Evolutionary conservation across 2,329 filamentous ascomycete species (phyloP).

Genomic region (Geosmithia flava): DNA sequence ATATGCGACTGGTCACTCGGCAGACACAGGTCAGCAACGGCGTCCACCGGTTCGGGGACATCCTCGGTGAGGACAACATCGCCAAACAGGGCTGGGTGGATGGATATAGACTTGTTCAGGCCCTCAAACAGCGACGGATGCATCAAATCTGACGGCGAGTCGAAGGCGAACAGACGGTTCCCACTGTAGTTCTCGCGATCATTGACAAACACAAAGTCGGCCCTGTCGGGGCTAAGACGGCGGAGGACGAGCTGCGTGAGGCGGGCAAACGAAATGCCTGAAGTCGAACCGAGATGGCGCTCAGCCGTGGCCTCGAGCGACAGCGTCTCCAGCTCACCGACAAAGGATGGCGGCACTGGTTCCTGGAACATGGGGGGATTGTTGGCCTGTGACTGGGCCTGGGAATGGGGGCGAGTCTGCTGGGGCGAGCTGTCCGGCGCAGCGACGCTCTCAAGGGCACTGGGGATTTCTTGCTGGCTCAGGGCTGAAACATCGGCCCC

Average conservation of each 20-base stretch:
- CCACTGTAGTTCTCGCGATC: conserved; percentile 4
- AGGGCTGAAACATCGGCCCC: neutral
- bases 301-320: conserved; percentile 31
- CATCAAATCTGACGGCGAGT: conserved; percentile 12
- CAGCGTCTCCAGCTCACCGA: conserved; percentile 19
- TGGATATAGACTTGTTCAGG: conserved; percentile 11
- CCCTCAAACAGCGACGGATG: conserved; percentile 9
- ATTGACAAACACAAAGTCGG: conserved; percentile 25
- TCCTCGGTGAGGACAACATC: conserved; percentile 14
- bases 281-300: conserved; percentile 27
- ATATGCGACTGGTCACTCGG: conserved; percentile 13
- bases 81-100: conserved; percentile 16
- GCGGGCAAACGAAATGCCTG: conserved; percentile 29
- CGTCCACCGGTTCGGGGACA: conserved; percentile 8
- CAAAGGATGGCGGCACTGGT: conserved; percentile 9
- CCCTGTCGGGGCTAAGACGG: conserved; percentile 26
- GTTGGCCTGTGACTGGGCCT: conserved; percentile 1
- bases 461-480: neutral
- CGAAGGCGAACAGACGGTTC: conserved; percentile 10
- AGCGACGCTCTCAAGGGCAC: neutral
- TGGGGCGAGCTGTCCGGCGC: neutral
- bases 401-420: neutral
- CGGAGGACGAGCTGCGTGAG: conserved; percentile 27
- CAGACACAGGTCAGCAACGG: conserved; percentile 5
- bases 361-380: neutral